These are phyloP conservation scores for Pterula multifida DNA, from an alignment of 1,284 basidiomycete species.

Conservation along the genomic window DNA sequence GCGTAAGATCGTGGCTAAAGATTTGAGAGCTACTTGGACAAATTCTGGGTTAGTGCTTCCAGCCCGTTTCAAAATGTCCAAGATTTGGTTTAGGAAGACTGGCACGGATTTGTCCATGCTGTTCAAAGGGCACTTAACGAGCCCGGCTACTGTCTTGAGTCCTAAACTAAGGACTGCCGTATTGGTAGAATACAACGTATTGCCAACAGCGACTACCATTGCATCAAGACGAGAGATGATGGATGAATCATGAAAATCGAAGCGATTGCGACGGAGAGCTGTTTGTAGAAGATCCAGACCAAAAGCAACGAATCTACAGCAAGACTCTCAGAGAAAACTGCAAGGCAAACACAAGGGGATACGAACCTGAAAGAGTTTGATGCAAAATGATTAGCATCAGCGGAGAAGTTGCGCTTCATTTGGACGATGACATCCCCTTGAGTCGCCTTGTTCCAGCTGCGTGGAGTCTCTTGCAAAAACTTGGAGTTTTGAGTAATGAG, in stretches of 20 bases:
- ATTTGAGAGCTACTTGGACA: constrained; percentile 81
- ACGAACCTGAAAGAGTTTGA: constrained; percentile 75
- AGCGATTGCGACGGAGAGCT: constrained; percentile 75
- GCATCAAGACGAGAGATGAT: constrained; percentile 76
- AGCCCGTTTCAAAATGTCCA: constrained; percentile 74
- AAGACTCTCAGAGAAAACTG: constrained; percentile 5
- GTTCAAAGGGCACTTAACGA: constrained; percentile 79
- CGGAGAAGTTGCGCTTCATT: constrained; percentile 52
- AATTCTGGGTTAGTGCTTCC: constrained; percentile 88
- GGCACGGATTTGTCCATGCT: constrained; percentile 71
- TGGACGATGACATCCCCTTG: constrained; percentile 67
- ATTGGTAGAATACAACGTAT: constrained; percentile 83
- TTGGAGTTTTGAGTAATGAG: constrained; percentile 85
- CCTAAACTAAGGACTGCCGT: constrained; percentile 72
- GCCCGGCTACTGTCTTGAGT: constrained; percentile 72
- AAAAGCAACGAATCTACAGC: constrained; percentile 76
- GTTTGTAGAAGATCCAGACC: constrained; percentile 90
- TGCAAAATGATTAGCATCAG: constrained; percentile 60
- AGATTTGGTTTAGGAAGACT: constrained; percentile 77
- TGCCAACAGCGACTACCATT: constrained; percentile 82
- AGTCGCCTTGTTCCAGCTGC: constrained; percentile 18
- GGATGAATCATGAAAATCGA: constrained; percentile 69
- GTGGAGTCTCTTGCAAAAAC: constrained; percentile 55
- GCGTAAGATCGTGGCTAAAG: constrained; percentile 77
- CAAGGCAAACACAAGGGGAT: background rate